Base-by-base conservation (phyloP, 192 early-diverging fungal genomes). In the Pilaira anomala region DNA sequence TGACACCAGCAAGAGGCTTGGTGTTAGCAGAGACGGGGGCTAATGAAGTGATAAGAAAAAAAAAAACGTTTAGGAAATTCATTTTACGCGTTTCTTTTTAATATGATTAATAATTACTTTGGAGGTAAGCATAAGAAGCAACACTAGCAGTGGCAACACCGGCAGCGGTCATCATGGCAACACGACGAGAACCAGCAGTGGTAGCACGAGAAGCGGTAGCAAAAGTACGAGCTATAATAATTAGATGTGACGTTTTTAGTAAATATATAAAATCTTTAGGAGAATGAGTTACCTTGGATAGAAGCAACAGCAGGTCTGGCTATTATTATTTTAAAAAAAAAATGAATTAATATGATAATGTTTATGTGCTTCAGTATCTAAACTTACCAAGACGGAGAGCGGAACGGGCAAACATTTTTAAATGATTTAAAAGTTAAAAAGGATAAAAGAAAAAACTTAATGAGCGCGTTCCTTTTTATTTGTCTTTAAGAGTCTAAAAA, bases 1-100 rank as follows among this genome's bases (percentile, higher is more conserved):
- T 81, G 22, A 73, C 69, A 50, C 83, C 83, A 48, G 80, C 82
- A n/a, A 74, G 49, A 40, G 70, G 48, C 60, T 67, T 72, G 61
- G 71, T 39, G 36, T 67, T 59, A 51, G 75, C 74, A 19, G 60
- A 62, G 46, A 75, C 59, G 40, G 70, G 70, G 41, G 18, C 28
- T 42, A 65, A 33, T 59, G 40, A 41, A 41, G 7, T 25, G 7
- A 33, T 63, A 28, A 54, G 48, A 1, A 46, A 56, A 50, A 19
- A 14, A 41, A 12, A 46, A 18, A 30, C 29, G 30, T 30, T 53
- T 28, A 13, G 16, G 3, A 42, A 28, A 3, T 26, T 64, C 22
- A 30, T 52, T 9, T 13, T 52, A 39, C 5, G 33, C 33, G 33
- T 36, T 9, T 33, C 7, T 33, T 33, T 33, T 33, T 33, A 4